A percentile compares a stretch with the other conserved stretches of the same genome.
phyloP scores from a whole-genome alignment of 2,329 filamentous ascomycete genomes.

The Thermothelomyces thermophilus region DNA sequence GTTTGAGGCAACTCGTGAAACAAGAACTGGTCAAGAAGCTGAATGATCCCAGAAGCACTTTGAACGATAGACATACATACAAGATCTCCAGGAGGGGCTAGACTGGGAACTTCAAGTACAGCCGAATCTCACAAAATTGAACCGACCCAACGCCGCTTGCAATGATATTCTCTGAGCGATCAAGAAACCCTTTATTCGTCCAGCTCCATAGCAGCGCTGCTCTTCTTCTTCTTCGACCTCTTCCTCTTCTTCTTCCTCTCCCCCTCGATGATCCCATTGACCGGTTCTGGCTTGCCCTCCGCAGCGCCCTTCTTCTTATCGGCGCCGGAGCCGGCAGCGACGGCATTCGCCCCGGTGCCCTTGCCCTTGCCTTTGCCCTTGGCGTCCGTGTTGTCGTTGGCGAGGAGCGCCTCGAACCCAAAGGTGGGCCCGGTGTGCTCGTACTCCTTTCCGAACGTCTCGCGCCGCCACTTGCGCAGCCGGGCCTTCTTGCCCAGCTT shows the following conservation, averaged over 20 bases:
- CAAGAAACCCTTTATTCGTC: slow-evolving; percentile 1
- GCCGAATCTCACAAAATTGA: background rate
- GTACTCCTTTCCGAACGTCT: slow-evolving; percentile 54
- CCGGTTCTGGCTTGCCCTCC: slow-evolving; percentile 26
- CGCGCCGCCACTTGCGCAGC: slow-evolving; percentile 74
- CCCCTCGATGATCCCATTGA: slow-evolving; percentile 22
- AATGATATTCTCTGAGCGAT: background rate
- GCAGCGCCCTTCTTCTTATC: slow-evolving; percentile 23
- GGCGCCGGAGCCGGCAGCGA: slow-evolving; percentile 6
- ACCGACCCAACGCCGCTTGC: background rate
- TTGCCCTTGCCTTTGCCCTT: slow-evolving; percentile 29
- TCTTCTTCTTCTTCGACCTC: slow-evolving; percentile 33
- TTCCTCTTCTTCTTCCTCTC: slow-evolving; percentile 29
- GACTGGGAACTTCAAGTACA: background rate
- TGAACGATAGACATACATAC: too few species aligned
- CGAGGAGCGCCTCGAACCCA: slow-evolving; percentile 42
- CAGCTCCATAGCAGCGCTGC: slow-evolving; percentile 29
- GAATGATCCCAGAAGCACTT: too few species aligned
- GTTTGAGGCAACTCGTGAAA: too few species aligned
- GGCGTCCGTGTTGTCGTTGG: too few species aligned
- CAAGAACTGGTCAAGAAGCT: background rate
- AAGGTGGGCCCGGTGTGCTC: slow-evolving; percentile 52
- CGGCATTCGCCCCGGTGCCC: slow-evolving; percentile 19
- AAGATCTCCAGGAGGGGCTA: too few species aligned
- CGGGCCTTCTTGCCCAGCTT: slow-evolving; percentile 86